Evolutionary conservation across 495 filamentous ascomycete species (phyloP).

Genomic region (Barbatosphaeria neglecta): DNA sequence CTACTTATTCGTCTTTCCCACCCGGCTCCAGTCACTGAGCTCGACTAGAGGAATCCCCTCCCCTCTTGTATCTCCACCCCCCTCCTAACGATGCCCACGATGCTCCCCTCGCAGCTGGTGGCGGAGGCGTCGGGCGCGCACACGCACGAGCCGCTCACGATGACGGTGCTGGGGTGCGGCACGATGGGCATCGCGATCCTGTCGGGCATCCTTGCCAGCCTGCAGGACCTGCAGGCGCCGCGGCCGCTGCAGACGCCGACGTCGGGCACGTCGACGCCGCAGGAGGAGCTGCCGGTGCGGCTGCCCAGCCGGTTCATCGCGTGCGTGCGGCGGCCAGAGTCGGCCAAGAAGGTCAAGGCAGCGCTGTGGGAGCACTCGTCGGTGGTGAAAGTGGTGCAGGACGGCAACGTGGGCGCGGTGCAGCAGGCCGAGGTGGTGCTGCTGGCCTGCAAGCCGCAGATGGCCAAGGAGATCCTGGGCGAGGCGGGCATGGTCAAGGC

Average conservation of each 20-base stretch:
- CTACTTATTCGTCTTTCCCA: no score
- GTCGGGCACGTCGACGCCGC: conserved; percentile 39
- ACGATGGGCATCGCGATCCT: conserved; percentile 81
- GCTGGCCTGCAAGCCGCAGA: conserved; percentile 69
- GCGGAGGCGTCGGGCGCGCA: not conserved
- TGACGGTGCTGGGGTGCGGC: conserved; percentile 26
- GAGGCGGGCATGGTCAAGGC: conserved; percentile 57
- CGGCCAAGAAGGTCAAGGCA: conserved; percentile 48
- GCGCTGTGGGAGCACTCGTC: conserved; percentile 42
- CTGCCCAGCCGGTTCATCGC: conserved; percentile 66
- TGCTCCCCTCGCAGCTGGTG: not conserved
- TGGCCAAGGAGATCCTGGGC: conserved; percentile 51
- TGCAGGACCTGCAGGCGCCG: conserved; percentile 33
- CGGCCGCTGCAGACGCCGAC: conserved; percentile 22
- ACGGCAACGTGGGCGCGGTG: conserved; percentile 48
- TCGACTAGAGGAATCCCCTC: no score
- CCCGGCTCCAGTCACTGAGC: no score
- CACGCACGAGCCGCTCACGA: not conserved
- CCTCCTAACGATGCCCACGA: no score
- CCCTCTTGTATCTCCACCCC: no score
- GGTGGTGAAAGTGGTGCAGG: conserved; percentile 30
- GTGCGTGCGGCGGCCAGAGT: conserved; percentile 54
- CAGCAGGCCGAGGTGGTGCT: conserved; percentile 53
- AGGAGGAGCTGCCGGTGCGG: conserved; percentile 37
- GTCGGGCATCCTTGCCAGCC: conserved; percentile 62